Conservation (phyloP, 1,284 basidiomycete genomes). For the Naganishia liquefaciens region DNA sequence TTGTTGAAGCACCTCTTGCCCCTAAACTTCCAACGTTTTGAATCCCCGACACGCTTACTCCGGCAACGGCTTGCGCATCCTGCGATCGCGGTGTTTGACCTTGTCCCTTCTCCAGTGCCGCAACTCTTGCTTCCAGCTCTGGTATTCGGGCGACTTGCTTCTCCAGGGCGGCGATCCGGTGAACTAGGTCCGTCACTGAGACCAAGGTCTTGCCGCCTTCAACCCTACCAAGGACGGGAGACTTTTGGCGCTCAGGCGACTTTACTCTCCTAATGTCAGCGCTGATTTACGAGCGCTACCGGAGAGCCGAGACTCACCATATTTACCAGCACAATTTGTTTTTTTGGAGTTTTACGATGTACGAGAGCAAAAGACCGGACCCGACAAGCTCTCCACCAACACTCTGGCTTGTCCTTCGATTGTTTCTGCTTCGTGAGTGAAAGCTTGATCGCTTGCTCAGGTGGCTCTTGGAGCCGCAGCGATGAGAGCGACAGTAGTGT, state of each 20-base stretch:
- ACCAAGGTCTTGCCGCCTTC: slow-evolving; percentile 11
- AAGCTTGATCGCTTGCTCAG: too few relatives aligned
- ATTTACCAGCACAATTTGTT: too few relatives aligned
- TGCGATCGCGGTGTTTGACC: neutral
- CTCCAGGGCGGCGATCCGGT: slow-evolving; percentile 6
- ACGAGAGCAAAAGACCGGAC: too few relatives aligned
- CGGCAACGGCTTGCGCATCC: neutral
- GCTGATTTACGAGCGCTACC: too few relatives aligned
- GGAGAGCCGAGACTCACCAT: slow-evolving; percentile 3
- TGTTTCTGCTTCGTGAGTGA: too few relatives aligned
- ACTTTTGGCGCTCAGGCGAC: neutral
- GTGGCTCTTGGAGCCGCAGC: too few relatives aligned
- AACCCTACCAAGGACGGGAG: neutral
- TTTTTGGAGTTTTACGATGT: too few relatives aligned
- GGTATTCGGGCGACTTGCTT: slow-evolving; percentile 15
- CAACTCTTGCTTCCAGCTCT: slow-evolving; percentile 5
- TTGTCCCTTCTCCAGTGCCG: neutral
- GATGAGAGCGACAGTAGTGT: too few relatives aligned
- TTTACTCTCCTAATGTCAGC: neutral
- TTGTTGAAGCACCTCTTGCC: neutral
- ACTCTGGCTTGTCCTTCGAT: too few relatives aligned
- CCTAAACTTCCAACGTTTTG: slow-evolving; percentile 11
- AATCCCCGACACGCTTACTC: neutral
- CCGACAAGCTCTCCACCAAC: neutral
- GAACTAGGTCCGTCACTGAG: slow-evolving; percentile 4